Evolutionary conservation across 257 asterid species (phyloP).

Genomic region (Forsythia viridissima): DNA sequence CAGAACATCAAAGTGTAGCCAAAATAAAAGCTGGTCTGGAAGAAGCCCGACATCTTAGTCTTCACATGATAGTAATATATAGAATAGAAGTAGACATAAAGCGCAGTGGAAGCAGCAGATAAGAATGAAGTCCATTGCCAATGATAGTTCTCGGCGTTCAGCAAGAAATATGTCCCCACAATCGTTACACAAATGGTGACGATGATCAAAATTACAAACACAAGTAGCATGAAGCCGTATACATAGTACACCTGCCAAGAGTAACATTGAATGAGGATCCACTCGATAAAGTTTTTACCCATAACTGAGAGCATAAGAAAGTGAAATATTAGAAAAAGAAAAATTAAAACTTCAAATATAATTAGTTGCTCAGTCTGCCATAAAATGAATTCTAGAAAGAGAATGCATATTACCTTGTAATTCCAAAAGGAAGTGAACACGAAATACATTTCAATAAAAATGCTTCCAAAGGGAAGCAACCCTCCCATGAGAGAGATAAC

Average conservation of each 20-base stretch:
- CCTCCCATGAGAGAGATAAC: conserved; percentile 86
- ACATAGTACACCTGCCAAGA: conserved; percentile 77
- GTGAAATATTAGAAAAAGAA: background rate
- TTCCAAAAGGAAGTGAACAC: conserved; percentile 97
- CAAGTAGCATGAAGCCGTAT: conserved; percentile 84
- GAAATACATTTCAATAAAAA: conserved; percentile 82
- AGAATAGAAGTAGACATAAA: conserved; percentile 71
- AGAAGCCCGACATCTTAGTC: conserved; percentile 86
- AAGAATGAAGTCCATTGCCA: conserved; percentile 92
- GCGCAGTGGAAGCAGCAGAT: conserved; percentile 82
- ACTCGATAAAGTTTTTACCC: background rate
- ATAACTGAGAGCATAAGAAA: background rate
- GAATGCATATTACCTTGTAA: conserved; percentile 58
- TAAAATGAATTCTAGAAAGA: background rate
- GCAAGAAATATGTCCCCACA: conserved; percentile 87
- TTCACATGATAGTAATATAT: conserved; percentile 69
- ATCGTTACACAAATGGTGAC: conserved; percentile 86
- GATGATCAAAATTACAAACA: conserved; percentile 73
- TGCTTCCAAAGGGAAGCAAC: conserved; percentile 84
- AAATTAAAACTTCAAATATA: no score
- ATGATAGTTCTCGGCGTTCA: conserved; percentile 83
- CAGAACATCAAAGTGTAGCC: conserved; percentile 88
- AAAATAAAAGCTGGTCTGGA: conserved; percentile 88
- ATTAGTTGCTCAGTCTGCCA: background rate
- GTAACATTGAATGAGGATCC: conserved; percentile 3